Conservation (phyloP, 129 eudicot genomes). For the Kitagawia praeruptora region DNA sequence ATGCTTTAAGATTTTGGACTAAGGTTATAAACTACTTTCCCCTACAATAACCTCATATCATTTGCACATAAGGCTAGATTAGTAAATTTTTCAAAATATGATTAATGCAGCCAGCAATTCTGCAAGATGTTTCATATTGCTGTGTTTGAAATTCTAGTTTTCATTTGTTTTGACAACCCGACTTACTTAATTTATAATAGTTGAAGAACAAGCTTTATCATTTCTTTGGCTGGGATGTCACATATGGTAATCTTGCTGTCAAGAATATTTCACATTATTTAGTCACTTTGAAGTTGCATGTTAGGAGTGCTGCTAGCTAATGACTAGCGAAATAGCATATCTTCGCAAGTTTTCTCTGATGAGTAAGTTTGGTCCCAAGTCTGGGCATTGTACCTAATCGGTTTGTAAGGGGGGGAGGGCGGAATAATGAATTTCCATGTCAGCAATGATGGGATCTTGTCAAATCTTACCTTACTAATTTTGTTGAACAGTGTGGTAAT, state of each 20-base stretch:
- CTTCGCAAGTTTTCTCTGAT: neutral
- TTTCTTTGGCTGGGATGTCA: neutral
- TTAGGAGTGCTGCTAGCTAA: neutral
- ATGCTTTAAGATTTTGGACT: conserved; percentile 76
- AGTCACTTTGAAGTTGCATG: neutral
- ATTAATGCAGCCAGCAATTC: neutral
- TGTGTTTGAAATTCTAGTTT: neutral
- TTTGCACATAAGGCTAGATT: neutral
- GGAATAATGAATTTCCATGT: neutral
- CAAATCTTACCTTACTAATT: no score
- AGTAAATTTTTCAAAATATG: neutral
- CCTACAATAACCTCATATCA: neutral
- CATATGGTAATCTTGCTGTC: neutral
- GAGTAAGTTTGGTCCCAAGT: neutral
- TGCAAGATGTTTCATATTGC: neutral
- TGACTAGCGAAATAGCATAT: neutral
- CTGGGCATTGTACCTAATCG: neutral
- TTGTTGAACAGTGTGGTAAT: no score
- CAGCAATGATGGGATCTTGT: neutral
- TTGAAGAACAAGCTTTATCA: neutral
- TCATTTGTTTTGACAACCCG: neutral
- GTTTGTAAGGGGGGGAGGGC: no score
- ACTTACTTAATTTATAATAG: neutral
- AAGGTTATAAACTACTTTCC: conserved; percentile 43
- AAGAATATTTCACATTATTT: neutral